Evolutionary conservation across 331 rosid species (phyloP).

Genomic region (Cydonia oblonga): DNA sequence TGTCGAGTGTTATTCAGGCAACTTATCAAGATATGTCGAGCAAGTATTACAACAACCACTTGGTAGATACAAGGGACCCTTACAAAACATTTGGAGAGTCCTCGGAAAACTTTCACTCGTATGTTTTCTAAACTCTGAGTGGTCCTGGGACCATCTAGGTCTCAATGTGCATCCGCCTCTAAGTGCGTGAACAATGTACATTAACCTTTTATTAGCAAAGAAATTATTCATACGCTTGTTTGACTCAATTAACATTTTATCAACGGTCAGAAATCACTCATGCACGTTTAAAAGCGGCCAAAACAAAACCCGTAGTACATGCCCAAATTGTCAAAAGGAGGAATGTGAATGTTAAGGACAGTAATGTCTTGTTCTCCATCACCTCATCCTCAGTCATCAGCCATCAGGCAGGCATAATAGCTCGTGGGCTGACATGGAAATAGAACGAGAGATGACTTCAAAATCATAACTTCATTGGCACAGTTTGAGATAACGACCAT

Average conservation of each 20-base stretch:
- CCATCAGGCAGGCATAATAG: background rate
- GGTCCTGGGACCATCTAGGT: too few species aligned
- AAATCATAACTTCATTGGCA: background rate
- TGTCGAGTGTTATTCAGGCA: too few species aligned
- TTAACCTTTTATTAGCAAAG: too few species aligned
- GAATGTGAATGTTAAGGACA: background rate
- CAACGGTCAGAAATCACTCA: background rate
- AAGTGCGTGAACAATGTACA: background rate
- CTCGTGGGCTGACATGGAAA: too few species aligned
- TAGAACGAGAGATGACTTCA: too few species aligned
- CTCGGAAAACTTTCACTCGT: too few species aligned
- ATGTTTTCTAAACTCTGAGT: too few species aligned
- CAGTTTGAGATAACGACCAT: background rate
- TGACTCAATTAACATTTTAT: background rate
- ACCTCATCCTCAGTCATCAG: background rate
- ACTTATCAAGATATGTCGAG: too few species aligned
- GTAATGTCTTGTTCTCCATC: background rate
- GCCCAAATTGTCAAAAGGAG: background rate
- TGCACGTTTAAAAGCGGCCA: background rate
- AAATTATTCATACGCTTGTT: background rate
- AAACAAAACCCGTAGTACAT: background rate
- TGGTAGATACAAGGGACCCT: too few species aligned
- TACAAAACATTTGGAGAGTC: too few species aligned
- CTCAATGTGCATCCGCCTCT: too few species aligned
- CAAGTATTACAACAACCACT: too few species aligned